Evolutionary conservation across 2,329 filamentous ascomycete genomes (phyloP).

Genomic region (Paramyrothecium roridum): DNA sequence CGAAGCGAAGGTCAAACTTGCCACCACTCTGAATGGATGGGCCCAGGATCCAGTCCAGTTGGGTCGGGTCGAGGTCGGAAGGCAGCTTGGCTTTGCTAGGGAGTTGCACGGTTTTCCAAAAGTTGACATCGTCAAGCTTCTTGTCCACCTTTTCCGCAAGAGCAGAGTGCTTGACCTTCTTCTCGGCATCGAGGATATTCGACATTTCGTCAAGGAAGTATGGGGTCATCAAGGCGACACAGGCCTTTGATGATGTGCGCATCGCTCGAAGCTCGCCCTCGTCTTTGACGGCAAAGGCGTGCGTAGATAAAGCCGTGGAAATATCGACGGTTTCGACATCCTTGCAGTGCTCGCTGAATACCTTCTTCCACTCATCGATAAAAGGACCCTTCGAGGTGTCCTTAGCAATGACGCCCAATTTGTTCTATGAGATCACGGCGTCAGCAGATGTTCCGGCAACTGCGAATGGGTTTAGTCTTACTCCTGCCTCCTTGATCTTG

Average conservation of each 20-base stretch:
- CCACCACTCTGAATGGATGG: constrained; percentile 94
- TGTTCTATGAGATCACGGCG: constrained; percentile 57
- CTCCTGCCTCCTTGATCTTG: constrained; percentile 81
- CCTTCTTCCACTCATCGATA: constrained; percentile 92
- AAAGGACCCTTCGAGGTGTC: constrained; percentile 85
- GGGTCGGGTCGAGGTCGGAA: constrained; percentile 78
- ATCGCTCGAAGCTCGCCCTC: constrained; percentile 91
- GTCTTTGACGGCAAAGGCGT: constrained; percentile 89
- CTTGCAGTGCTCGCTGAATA: constrained; percentile 73
- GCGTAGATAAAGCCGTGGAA: constrained; percentile 72
- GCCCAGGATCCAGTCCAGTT: constrained; percentile 91
- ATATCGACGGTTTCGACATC: constrained; percentile 89
- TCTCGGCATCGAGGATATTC: constrained; percentile 89
- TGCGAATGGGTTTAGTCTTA: constrained; percentile 41
- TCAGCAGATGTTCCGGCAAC: constrained; percentile 4
- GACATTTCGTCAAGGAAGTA: constrained; percentile 99
- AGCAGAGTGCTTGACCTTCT: constrained; percentile 88
- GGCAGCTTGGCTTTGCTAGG: constrained; percentile 74
- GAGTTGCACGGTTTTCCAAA: constrained; percentile 78
- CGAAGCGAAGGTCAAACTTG: constrained; percentile 86
- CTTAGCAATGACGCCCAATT: constrained; percentile 83
- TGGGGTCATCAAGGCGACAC: constrained; percentile 89
- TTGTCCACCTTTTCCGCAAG: constrained; percentile 84
- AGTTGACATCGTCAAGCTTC: constrained; percentile 91
- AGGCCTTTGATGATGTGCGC: constrained; percentile 90